These are phyloP conservation scores for Akanthomyces lecanii DNA, from an alignment of 2,329 filamentous ascomycete species.

Conservation along the genomic window DNA sequence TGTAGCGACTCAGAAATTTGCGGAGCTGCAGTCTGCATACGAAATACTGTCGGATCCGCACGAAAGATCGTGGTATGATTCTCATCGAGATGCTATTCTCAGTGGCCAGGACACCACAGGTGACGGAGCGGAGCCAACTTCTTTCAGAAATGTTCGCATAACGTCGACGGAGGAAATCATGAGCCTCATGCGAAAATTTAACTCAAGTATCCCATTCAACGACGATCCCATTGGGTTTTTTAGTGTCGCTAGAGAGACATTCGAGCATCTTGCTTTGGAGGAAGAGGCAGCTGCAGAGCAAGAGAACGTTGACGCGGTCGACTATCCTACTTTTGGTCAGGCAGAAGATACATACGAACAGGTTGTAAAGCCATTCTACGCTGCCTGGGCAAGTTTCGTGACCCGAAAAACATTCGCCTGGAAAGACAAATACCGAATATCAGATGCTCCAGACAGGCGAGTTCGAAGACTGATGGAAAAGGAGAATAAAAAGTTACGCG, in stretches of 20 bases:
- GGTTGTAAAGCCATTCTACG: conserved; percentile 77
- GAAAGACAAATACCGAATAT: conserved; percentile 79
- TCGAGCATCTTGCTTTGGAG: conserved; percentile 74
- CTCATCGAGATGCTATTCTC: conserved; percentile 82
- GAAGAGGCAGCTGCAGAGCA: conserved; percentile 71
- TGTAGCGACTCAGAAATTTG: conserved; percentile 77
- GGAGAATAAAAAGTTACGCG: conserved; percentile 80
- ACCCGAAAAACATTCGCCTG: conserved; percentile 85
- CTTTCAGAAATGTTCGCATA: conserved; percentile 64
- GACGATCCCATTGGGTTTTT: conserved; percentile 83
- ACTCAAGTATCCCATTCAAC: conserved; percentile 70
- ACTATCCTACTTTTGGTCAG: conserved; percentile 80
- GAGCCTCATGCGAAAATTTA: conserved; percentile 74
- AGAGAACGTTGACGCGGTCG: conserved; percentile 54
- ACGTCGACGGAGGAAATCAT: conserved; percentile 79
- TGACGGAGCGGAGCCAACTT: conserved; percentile 49
- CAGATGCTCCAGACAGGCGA: conserved; percentile 82
- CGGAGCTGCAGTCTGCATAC: conserved; percentile 88
- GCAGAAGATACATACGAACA: conserved; percentile 72
- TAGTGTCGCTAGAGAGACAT: conserved; percentile 70
- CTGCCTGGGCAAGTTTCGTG: conserved; percentile 72
- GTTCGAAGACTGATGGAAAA: conserved; percentile 87
- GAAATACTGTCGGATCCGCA: conserved; percentile 95
- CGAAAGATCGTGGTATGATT: conserved; percentile 96
- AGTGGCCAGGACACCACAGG: conserved; percentile 53